Evolutionary conservation across 305 asterid species (phyloP), one percentile per base, ranked within the genome.

Genomic region (Caryopteris hybrid): DNA sequence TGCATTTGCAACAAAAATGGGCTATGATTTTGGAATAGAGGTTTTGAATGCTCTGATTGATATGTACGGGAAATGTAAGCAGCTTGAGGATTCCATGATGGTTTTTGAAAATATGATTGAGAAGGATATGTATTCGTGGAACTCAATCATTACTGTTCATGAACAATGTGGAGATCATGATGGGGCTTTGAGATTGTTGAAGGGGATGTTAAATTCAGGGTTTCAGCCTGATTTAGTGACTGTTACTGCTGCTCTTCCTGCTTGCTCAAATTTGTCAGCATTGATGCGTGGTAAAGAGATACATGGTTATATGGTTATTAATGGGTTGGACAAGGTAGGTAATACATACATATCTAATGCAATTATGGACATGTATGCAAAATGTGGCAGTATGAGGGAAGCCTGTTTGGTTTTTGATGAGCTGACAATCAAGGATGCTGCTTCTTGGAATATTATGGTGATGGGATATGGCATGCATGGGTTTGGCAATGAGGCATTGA

Each of bases 371-470:
- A 88, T 90, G 98, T 92, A 92, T 67, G 87, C 86, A 48, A 90
- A 92, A 77, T 92, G 96, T 38, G 97, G 96, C 65, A 79, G 90
- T 41, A 71, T 88, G 85, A 83, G 87, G 71, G 95, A 88, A 60
- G 91, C 95, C 20, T 79, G 61, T 18, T 56, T 70, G 57, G 76
- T 85, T 65, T 92, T 88, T 47, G 88, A 92, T 66, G 70, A 41
- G 75, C 84, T 78, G 80, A 70, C 55, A 57, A 39, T 48, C 23
- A 90, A 76, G 74, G 96, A 90, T 74, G 79, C 72, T 16, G 97
- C 97, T 2, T 92, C 98, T 1, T 90, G 97, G 97, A 92, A 92
- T 61, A 88, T 90, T 60, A 79, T 92, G 91, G 88, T 88, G 36
- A 86, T 82, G 96, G 92, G 97, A 45, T 88, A 82, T 54, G 98